Conservation (phyloP, 2,329 filamentous ascomycete species). For the Periconia digitata region DNA sequence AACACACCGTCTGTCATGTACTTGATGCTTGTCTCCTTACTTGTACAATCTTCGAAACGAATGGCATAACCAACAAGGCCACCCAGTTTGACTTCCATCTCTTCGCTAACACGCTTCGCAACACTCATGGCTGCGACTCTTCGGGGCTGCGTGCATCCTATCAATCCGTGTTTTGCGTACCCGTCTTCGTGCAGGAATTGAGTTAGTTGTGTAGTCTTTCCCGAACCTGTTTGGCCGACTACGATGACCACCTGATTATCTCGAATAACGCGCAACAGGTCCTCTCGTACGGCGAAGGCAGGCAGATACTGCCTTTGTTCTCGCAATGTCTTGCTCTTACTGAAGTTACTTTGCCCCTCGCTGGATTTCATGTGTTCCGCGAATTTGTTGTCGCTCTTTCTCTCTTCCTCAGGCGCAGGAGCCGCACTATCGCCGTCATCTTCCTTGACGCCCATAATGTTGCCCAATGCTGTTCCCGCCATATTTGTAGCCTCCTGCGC, state of each 20-base stretch:
- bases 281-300: conserved; percentile 94
- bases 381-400: conserved; percentile 74
- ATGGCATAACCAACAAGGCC: conserved; percentile 93
- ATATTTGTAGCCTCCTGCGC: conserved; percentile 93
- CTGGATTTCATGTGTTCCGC: conserved; percentile 86
- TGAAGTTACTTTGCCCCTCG: conserved; percentile 84
- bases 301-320: conserved; percentile 94
- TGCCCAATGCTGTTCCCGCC: conserved; percentile 87
- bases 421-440: conserved; percentile 85
- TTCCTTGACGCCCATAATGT: conserved; percentile 93
- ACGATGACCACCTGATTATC: conserved; percentile 98
- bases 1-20: conserved; percentile 99
- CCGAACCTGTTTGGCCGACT: conserved; percentile 94
- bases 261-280: conserved; percentile 84
- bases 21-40: conserved; percentile 92
- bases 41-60: conserved; percentile 97
- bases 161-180: conserved; percentile 83
- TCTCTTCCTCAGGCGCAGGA: conserved; percentile 71
- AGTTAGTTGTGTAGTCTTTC: conserved; percentile 95
- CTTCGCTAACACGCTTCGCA: conserved; percentile 94
- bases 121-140: conserved; percentile 99
- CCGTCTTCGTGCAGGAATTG: conserved; percentile 97
- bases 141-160: conserved; percentile 93
- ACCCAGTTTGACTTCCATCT: conserved; percentile 93
- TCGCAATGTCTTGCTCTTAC: conserved; percentile 82